These are phyloP conservation scores for Esteya vermicola DNA, from an alignment of 2,329 filamentous ascomycete genomes.

Conservation along the genomic window DNA sequence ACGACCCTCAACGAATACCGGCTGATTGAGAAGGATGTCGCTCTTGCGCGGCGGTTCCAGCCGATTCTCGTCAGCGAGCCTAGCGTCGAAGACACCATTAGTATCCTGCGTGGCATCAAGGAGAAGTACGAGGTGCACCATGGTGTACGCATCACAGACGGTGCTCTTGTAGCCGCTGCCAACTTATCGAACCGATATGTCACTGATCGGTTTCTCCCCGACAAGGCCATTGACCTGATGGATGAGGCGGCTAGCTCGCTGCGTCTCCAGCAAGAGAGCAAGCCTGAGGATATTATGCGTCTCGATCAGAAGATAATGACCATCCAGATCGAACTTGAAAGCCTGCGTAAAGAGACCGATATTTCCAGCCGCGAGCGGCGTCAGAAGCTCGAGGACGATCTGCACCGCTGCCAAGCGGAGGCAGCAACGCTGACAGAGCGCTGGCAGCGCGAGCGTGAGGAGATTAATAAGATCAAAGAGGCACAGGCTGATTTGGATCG, in stretches of 20 bases:
- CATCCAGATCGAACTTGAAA: conserved; percentile 92
- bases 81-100: conserved; percentile 81
- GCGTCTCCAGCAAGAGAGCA: conserved; percentile 88
- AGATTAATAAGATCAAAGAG: conserved; percentile 78
- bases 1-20: conserved; percentile 90
- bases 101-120: conserved; percentile 90
- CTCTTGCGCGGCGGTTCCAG: conserved; percentile 82
- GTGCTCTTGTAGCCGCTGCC: conserved; percentile 80
- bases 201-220: conserved; percentile 86
- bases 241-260: conserved; percentile 89
- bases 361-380: conserved; percentile 75
- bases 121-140: conserved; percentile 97
- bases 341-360: conserved; percentile 85
- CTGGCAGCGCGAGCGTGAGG: conserved; percentile 80
- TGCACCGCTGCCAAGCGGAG: conserved; percentile 67
- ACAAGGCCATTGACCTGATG: conserved; percentile 94
- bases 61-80: conserved; percentile 91
- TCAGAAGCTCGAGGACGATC: conserved; percentile 65
- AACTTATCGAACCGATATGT: conserved; percentile 93
- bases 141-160: conserved; percentile 86
- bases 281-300: conserved; percentile 84
- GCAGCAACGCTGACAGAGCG: conserved; percentile 59
- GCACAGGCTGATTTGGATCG: conserved; percentile 80
- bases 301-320: conserved; percentile 94
- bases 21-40: conserved; percentile 89